phyloP scores from a whole-genome alignment of 352 stramenopile species.

The Phytophthora vignae region DNA sequence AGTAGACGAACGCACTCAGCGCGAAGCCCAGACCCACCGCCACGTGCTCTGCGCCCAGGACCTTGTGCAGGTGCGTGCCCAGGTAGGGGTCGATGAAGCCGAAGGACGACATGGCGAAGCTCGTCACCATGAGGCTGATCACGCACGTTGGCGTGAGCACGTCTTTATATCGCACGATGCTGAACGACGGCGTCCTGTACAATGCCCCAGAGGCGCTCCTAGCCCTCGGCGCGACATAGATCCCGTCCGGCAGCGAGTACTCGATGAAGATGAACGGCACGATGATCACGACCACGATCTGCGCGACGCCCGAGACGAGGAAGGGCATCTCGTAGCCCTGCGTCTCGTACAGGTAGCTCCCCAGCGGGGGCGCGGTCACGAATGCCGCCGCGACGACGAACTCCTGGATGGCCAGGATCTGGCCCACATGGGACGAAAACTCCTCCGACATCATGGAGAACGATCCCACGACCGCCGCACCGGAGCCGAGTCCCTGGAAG shows the following conservation, averaged over 20 bases:
- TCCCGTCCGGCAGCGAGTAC: slow-evolving; percentile 72
- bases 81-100: slow-evolving; percentile 79
- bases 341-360: slow-evolving; percentile 63
- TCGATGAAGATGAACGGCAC: slow-evolving; percentile 81
- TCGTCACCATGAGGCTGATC: slow-evolving; percentile 56
- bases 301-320: slow-evolving; percentile 59
- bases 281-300: slow-evolving; percentile 70
- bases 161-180: slow-evolving; percentile 50
- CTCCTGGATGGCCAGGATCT: slow-evolving; percentile 70
- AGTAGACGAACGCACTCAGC: slow-evolving; percentile 75
- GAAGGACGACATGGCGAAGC: slow-evolving; percentile 74
- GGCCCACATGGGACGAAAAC: slow-evolving; percentile 57
- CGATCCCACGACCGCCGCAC: slow-evolving; percentile 65
- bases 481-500: slow-evolving; percentile 67
- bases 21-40: slow-evolving; percentile 72
- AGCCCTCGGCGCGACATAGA: slow-evolving; percentile 41
- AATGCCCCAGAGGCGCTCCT: slow-evolving; percentile 22
- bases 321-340: slow-evolving; percentile 70
- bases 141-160: slow-evolving; percentile 67
- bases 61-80: slow-evolving; percentile 63
- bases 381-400: slow-evolving; percentile 75
- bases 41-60: slow-evolving; percentile 66
- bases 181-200: slow-evolving; percentile 39
- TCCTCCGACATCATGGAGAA: slow-evolving; percentile 78
- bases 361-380: slow-evolving; percentile 63